These are phyloP conservation scores for Colletotrichum siamense DNA, from an alignment of 2,329 filamentous ascomycete genomes.

Conservation along the genomic window DNA sequence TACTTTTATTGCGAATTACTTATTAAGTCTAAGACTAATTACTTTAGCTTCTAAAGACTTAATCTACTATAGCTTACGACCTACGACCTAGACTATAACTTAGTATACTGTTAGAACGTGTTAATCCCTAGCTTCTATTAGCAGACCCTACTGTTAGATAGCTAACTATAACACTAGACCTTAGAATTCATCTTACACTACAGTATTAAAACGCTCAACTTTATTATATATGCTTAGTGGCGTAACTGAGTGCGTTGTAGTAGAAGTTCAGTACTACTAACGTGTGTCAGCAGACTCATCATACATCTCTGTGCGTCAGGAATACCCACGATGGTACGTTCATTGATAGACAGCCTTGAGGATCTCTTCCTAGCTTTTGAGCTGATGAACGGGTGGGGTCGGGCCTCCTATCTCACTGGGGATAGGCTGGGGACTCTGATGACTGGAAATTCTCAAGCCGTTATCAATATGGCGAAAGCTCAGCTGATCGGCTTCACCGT, in stretches of 20 bases:
- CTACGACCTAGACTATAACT: too few relatives aligned
- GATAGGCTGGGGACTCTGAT: not conserved
- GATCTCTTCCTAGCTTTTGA: not conserved
- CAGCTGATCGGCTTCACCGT: not conserved
- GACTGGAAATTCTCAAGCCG: not conserved
- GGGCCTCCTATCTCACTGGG: not conserved
- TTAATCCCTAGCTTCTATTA: not conserved
- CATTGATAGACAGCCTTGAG: not conserved
- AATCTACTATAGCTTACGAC: too few relatives aligned
- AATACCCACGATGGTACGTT: not conserved
- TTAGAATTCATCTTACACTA: too few relatives aligned
- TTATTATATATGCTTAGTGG: fast-evolving
- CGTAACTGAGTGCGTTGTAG: not conserved
- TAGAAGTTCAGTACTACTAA: not conserved
- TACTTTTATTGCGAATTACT: too few relatives aligned
- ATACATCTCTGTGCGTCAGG: not conserved
- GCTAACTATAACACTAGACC: too few relatives aligned
- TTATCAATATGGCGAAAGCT: not conserved
- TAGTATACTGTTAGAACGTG: too few relatives aligned
- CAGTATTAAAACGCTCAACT: too few relatives aligned
- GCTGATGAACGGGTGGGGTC: not conserved
- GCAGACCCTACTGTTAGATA: too few relatives aligned
- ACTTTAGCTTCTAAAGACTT: too few relatives aligned
- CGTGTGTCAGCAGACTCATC: not conserved
- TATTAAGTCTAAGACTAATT: too few relatives aligned